phyloP scores from a whole-genome alignment of 345 rosid species.

The Populus pruinosa region DNA sequence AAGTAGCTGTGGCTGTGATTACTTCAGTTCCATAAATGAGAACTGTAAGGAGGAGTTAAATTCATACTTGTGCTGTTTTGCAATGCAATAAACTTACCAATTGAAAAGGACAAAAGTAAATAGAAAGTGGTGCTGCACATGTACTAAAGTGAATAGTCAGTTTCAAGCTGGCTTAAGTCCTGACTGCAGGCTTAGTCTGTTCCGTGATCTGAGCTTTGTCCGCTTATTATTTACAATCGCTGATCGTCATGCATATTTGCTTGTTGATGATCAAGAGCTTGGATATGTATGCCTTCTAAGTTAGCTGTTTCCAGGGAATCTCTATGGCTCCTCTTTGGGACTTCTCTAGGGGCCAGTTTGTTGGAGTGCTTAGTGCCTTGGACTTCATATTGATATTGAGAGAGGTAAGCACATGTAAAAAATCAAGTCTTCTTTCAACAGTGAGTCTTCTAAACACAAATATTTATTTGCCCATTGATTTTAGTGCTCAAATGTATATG shows the following conservation, averaged over 20 bases:
- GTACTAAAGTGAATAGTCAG: not conserved
- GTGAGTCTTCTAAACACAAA: constrained; percentile 1
- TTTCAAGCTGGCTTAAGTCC: not conserved
- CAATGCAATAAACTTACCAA: not conserved
- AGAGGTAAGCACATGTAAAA: constrained; percentile 22
- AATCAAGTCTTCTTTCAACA: not conserved
- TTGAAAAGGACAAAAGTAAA: not conserved
- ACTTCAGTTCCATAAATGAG: not conserved
- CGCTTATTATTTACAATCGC: not conserved
- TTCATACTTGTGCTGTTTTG: not conserved
- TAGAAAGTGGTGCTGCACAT: not conserved
- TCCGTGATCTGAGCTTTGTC: not conserved
- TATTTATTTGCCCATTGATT: not conserved
- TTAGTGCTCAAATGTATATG: not conserved
- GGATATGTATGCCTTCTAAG: constrained; percentile 27
- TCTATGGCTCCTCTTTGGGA: constrained; percentile 37
- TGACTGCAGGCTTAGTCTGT: not conserved
- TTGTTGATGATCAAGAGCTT: constrained; percentile 25
- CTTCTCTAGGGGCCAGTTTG: constrained; percentile 25
- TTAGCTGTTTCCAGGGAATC: constrained; percentile 34
- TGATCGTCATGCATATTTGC: constrained; percentile 12
- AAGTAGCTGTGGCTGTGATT: not conserved
- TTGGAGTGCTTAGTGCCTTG: constrained; percentile 32
- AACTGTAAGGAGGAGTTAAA: not conserved
- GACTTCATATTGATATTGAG: constrained; percentile 33